phyloP scores from a whole-genome alignment of 1,284 basidiomycete species.

The Trichosporon ovoides region DNA sequence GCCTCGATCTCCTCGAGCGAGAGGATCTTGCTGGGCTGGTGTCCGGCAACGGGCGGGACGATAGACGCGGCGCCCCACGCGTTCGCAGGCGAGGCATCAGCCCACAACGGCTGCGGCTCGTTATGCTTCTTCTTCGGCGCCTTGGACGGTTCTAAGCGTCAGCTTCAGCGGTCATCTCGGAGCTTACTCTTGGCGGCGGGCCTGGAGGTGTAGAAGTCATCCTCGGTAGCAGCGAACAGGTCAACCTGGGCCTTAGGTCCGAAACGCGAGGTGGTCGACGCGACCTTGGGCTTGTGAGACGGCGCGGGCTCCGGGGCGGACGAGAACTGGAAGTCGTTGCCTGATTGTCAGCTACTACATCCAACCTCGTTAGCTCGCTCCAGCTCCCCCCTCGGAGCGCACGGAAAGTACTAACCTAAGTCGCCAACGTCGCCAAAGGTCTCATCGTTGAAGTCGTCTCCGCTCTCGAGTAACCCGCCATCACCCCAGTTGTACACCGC shows the following conservation, averaged over 20 bases:
- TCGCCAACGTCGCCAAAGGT: conserved; percentile 73
- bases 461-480: conserved; percentile 76
- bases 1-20: conserved; percentile 92
- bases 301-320: conserved; percentile 24
- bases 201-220: conserved; percentile 46
- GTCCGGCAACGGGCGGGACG: background rate
- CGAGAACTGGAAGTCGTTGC: conserved; percentile 88
- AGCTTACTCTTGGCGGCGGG: conserved; percentile 33
- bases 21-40: conserved; percentile 53
- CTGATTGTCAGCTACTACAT: conserved; percentile 53
- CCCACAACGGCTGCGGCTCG: conserved; percentile 28
- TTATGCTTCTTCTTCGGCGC: conserved; percentile 22
- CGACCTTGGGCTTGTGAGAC: conserved; percentile 27
- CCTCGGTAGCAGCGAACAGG: conserved; percentile 47
- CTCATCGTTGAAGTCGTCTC: conserved; percentile 89
- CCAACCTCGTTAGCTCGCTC: too few species aligned
- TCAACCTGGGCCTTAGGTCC: conserved; percentile 38
- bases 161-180: background rate
- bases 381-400: too few species aligned
- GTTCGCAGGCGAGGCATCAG: conserved; percentile 30
- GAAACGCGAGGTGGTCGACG: conserved; percentile 40
- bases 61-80: conserved; percentile 50
- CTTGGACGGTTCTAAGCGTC: background rate
- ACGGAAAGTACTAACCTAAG: conserved; percentile 58
- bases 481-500: conserved; percentile 55